A percentile compares a stretch with the other conserved stretches of the same genome.
Conservation (phyloP, 345 rosid genomes). For the Acer campestre region DNA sequence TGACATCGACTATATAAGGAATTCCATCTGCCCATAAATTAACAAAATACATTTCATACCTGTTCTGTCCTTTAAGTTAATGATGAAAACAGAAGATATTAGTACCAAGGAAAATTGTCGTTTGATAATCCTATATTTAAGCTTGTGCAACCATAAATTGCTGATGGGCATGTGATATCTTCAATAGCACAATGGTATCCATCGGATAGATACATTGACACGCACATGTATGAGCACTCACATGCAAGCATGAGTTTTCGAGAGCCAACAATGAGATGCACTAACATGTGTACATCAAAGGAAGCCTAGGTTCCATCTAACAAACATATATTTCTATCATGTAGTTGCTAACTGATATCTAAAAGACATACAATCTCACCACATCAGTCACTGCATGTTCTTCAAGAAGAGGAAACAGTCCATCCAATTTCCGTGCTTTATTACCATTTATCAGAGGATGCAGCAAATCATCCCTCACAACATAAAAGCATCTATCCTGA, state of each 20-base stretch:
- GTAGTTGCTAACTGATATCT: neutral
- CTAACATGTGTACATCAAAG: neutral
- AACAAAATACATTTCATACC: neutral
- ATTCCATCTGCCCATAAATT: neutral
- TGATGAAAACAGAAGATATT: neutral
- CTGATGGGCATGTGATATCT: slow-evolving; percentile 9
- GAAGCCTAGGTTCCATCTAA: neutral
- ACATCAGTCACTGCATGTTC: slow-evolving; percentile 71
- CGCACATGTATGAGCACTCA: neutral
- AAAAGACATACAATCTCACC: slow-evolving; percentile 52
- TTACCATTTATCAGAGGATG: slow-evolving; percentile 91
- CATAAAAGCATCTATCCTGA: slow-evolving; percentile 53
- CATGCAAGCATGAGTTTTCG: slow-evolving; percentile 1
- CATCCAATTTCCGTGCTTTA: slow-evolving; percentile 92
- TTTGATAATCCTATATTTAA: neutral
- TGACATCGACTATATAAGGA: slow-evolving; percentile 3
- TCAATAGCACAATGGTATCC: slow-evolving; percentile 8
- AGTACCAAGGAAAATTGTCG: neutral
- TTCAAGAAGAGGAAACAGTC: slow-evolving; percentile 63
- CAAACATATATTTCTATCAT: slow-evolving; percentile 6
- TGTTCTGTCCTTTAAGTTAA: neutral
- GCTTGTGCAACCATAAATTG: neutral
- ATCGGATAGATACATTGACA: neutral
- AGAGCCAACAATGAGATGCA: neutral
- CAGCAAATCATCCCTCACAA: slow-evolving; percentile 86